phyloP scores from a whole-genome alignment of 768 basidiomycete genomes.

The Boletus edulis region DNA sequence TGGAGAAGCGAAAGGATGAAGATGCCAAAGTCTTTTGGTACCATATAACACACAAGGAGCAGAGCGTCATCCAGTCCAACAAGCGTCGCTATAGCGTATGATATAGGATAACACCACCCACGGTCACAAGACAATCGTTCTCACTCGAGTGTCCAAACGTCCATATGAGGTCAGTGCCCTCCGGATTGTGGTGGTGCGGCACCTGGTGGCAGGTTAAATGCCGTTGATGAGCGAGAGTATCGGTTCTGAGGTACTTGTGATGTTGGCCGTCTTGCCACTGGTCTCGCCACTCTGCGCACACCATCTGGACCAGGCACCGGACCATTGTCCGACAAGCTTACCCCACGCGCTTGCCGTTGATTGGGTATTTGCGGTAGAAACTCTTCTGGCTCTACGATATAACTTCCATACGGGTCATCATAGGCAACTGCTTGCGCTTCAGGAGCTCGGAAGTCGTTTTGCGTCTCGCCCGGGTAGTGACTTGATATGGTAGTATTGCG shows the following conservation, averaged over 20 bases:
- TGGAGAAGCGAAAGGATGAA: constrained; percentile 9
- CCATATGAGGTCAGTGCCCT: constrained; percentile 12
- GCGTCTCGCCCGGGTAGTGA: constrained; percentile 45
- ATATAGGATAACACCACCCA: constrained; percentile 1
- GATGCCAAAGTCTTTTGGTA: constrained; percentile 8
- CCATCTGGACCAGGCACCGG: constrained; percentile 78
- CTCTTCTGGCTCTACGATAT: constrained; percentile 38
- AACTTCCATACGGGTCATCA: constrained; percentile 35
- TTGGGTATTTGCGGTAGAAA: constrained; percentile 12
- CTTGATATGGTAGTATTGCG: constrained; percentile 37
- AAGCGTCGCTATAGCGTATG: constrained; percentile 5
- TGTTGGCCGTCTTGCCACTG: constrained; percentile 50
- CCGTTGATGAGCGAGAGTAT: constrained; percentile 62
- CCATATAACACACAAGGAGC: constrained; percentile 5
- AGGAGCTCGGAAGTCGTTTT: constrained; percentile 57
- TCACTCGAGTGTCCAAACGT: not conserved
- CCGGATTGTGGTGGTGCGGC: constrained; percentile 62
- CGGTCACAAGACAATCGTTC: constrained; percentile 1
- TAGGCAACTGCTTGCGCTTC: constrained; percentile 41
- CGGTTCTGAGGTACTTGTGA: constrained; percentile 66
- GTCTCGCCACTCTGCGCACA: constrained; percentile 76
- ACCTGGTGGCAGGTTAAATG: constrained; percentile 64
- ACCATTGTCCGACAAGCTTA: constrained; percentile 79
- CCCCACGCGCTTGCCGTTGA: constrained; percentile 48
- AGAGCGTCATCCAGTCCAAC: constrained; percentile 10